A percentile compares a stretch with the other conserved stretches of the same genome.
Conservation (phyloP, 441 rosid species). For the Viola pubescens region DNA sequence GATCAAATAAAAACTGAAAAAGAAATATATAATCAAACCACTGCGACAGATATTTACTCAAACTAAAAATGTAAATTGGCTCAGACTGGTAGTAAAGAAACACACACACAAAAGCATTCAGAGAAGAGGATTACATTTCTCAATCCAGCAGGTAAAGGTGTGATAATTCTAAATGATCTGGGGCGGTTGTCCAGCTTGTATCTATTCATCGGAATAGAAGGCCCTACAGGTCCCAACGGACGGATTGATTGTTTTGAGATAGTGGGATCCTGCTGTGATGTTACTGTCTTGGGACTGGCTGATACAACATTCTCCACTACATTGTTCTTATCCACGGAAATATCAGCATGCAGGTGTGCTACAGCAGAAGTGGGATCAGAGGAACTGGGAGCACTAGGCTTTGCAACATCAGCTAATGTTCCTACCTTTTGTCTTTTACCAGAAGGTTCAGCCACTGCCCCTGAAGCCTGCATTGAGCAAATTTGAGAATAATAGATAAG, state of each 20-base stretch:
- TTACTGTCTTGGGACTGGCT: conserved; percentile 29
- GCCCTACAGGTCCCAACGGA: conserved; percentile 26
- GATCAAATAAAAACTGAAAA: background rate
- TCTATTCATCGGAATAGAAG: conserved; percentile 44
- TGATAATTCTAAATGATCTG: conserved; percentile 56
- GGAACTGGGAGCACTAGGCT: conserved; percentile 26
- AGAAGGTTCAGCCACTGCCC: conserved; percentile 47
- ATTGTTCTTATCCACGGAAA: conserved; percentile 35
- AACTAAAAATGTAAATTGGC: background rate
- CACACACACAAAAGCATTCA: background rate
- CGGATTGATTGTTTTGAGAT: conserved; percentile 38
- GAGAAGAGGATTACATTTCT: conserved; percentile 54
- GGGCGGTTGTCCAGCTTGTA: conserved; percentile 88
- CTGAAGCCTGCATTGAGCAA: conserved; percentile 56
- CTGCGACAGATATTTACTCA: background rate
- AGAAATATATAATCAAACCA: background rate
- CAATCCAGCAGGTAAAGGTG: conserved; percentile 75
- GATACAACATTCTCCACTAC: conserved; percentile 34
- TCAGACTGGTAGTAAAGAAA: background rate
- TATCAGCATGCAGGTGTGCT: conserved; percentile 31
- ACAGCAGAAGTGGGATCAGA: conserved; percentile 36
- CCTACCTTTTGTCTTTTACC: conserved; percentile 61
- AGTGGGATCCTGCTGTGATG: conserved; percentile 33
- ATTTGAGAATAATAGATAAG: conserved; percentile 13
- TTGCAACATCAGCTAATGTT: conserved; percentile 29